Evolutionary conservation across 129 eudicot species (phyloP), one percentile per base, ranked within the genome.

Genomic region (Pulicaria dysenterica): DNA sequence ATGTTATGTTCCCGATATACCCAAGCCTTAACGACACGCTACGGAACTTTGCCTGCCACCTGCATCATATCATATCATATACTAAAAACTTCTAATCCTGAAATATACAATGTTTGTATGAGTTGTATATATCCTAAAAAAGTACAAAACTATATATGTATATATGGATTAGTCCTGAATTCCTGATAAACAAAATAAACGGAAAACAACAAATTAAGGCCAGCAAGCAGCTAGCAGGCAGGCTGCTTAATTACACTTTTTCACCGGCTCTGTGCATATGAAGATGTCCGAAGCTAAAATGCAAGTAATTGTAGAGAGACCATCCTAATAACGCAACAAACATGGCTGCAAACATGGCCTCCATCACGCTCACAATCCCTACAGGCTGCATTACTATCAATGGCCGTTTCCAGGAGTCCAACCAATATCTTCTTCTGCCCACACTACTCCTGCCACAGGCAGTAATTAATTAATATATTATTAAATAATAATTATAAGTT

Each of bases 1-100:
- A 87, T 24, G 84, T 80, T 68, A 79, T 67, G 68, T 90, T 54
- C 46, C 94, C 93, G 6, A 83, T 83, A 81, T 87, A 87, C 49
- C 96, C 96, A 36, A 87, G 82, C 56, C 88, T 78, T 72, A 90
- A 61, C n/a, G 81, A 76, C 13, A 87, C 87, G 39, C 89, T 85
- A 46, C 94, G 88, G 42, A 87, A 85, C 74, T 77, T 80, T 16
- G 83, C 76, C 57, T 85, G 68, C 96, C 89, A 83, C 77, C 96
- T 90, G 70, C 66, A 56, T 24, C 38, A 6, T 40, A n/a, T n/a
- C n/a, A n/a, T n/a, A n/a, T n/a, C n/a, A n/a, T n/a, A n/a, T n/a
- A n/a, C n/a, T n/a, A n/a, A n/a, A n/a, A n/a, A n/a, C n/a, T n/a
- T n/a, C n/a, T n/a, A n/a, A n/a, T n/a, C n/a, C n/a, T n/a, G n/a